A percentile compares a stretch with the other conserved stretches of the same genome.
These are phyloP conservation scores for Globisporangium emineosum DNA, from an alignment of 352 stramenopile genomes.

Conservation along the genomic window DNA sequence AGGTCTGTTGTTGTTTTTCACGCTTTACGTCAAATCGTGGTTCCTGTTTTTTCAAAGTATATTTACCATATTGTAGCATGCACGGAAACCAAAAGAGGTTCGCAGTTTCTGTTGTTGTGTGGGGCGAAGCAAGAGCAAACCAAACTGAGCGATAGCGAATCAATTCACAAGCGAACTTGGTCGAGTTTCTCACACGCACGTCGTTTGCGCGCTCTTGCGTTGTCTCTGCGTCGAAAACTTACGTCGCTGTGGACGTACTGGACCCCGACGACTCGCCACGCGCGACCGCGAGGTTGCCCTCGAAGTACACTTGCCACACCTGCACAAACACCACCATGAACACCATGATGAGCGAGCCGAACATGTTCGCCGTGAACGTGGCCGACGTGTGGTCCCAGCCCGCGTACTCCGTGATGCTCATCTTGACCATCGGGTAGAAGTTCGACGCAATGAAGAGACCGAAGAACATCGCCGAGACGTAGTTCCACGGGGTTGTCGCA, in stretches of 20 bases:
- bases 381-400: conserved; percentile 84
- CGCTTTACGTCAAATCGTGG: no score
- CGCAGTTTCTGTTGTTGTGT: not conserved
- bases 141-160: no score
- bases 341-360: conserved; percentile 79
- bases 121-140: not conserved
- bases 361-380: conserved; percentile 83
- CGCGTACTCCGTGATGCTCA: conserved; percentile 90
- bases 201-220: not conserved
- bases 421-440: conserved; percentile 90
- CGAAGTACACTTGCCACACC: conserved; percentile 86
- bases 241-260: conserved; percentile 8
- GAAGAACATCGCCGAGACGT: conserved; percentile 87
- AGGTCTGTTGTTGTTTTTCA: no score
- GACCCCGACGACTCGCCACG: conserved; percentile 27
- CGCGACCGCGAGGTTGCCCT: conserved; percentile 63
- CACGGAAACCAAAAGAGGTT: conserved; percentile 3
- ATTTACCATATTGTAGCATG: conserved; percentile 14
- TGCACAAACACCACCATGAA: conserved; percentile 87
- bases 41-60: conserved; percentile 6
- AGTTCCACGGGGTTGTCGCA: conserved; percentile 86
- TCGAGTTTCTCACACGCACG: not conserved
- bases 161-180: no score
- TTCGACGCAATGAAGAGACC: conserved; percentile 85
- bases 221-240: no score